Conservation (phyloP, 2,329 filamentous ascomycete species). For the Clonostachys sp. region DNA sequence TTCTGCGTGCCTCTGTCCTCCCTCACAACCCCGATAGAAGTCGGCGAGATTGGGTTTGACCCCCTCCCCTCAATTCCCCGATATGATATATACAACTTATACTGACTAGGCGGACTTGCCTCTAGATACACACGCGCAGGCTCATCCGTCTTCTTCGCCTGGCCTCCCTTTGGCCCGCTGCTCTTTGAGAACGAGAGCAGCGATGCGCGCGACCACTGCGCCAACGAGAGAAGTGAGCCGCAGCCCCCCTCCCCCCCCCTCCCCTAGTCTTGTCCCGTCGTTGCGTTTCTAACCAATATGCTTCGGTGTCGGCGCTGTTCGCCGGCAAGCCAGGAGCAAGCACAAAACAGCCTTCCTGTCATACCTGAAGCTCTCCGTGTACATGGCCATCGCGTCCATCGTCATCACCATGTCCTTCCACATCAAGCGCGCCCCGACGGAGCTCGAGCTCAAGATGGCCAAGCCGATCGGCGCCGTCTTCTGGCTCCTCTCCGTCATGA, state of each 20-base stretch:
- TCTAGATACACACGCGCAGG: conserved; percentile 12
- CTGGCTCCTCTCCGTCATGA: conserved; percentile 77
- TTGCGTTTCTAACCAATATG: too few species aligned
- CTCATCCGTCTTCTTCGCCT: conserved; percentile 46
- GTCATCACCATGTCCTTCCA: conserved; percentile 95
- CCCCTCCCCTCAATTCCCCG: neutral
- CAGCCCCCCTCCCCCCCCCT: neutral
- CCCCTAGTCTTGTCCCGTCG: neutral
- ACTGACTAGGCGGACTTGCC: neutral
- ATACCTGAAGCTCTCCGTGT: conserved; percentile 83
- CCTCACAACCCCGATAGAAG: conserved; percentile 36
- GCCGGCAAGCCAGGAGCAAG: neutral
- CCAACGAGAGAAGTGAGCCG: conserved; percentile 65
- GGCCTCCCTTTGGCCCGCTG: conserved; percentile 62
- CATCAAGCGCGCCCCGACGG: conserved; percentile 66
- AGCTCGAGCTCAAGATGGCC: conserved; percentile 71
- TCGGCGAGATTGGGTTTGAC: conserved; percentile 32
- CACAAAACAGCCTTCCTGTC: conserved; percentile 66
- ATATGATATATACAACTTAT: neutral
- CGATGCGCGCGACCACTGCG: conserved; percentile 74
- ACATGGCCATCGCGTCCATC: conserved; percentile 84
- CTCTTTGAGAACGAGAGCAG: conserved; percentile 72
- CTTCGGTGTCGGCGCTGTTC: neutral
- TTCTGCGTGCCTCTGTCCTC: conserved; percentile 33
- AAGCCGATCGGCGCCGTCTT: conserved; percentile 83